Percentiles rank a stretch among this genome's conserved stretches.
Evolutionary conservation across 768 basidiomycete genomes (phyloP).

Genomic region (Leccinum uliginosum): DNA sequence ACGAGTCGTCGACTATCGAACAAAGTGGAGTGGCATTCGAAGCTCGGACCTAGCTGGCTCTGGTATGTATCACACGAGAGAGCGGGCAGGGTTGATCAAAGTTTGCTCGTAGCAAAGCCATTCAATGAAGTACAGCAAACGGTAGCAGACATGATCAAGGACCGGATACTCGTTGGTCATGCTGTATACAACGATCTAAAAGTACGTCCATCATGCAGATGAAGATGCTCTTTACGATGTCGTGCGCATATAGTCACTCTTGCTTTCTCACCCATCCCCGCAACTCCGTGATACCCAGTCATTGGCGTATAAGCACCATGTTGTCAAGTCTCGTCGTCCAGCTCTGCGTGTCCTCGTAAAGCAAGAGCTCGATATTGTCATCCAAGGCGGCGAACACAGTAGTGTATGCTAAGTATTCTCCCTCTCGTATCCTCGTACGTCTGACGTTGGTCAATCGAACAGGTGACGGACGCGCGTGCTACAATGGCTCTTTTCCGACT

Average conservation of each 20-base stretch:
- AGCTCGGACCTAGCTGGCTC: slow-evolving; percentile 68
- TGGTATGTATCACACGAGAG: slow-evolving; percentile 24
- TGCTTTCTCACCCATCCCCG: slow-evolving; percentile 66
- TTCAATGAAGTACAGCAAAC: slow-evolving; percentile 77
- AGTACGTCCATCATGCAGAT: slow-evolving; percentile 27
- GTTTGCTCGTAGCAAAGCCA: slow-evolving; percentile 51
- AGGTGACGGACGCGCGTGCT: slow-evolving; percentile 92
- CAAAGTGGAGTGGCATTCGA: slow-evolving; percentile 83
- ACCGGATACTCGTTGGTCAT: slow-evolving; percentile 82
- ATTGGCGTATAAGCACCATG: slow-evolving; percentile 53
- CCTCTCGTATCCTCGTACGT: neutral
- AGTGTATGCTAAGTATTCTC: slow-evolving; percentile 52
- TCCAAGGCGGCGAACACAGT: slow-evolving; percentile 87
- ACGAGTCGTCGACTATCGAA: slow-evolving; percentile 88
- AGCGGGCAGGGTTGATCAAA: neutral
- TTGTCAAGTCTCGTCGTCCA: slow-evolving; percentile 60
- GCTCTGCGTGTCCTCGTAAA: slow-evolving; percentile 77
- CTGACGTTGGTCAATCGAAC: neutral
- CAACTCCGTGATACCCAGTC: slow-evolving; percentile 69
- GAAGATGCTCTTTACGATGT: neutral
- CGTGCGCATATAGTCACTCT: slow-evolving; percentile 40
- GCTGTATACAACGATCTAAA: slow-evolving; percentile 90
- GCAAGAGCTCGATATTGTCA: slow-evolving; percentile 72
- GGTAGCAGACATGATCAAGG: slow-evolving; percentile 73
- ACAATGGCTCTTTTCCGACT: slow-evolving; percentile 92